Base-by-base conservation (phyloP, 345 rosid species). In the Salix koriyanagi region DNA sequence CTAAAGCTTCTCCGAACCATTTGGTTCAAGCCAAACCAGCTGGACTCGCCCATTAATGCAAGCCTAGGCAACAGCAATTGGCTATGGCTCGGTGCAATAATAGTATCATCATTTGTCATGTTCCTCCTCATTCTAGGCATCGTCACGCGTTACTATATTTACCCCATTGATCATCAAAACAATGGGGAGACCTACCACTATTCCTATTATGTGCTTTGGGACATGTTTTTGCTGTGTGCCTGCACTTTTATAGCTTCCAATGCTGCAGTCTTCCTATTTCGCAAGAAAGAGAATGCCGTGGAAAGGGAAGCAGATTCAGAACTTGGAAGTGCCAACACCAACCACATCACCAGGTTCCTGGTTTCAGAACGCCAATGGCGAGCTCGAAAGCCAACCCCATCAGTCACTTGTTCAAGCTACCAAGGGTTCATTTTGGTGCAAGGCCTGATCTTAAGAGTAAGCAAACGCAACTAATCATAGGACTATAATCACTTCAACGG, bases 371-470 rank as follows among this genome's bases (percentile, higher is more conserved):
- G 6, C 32, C 2, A 69, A 41, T 4, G 21, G 28, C 37, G 83
- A 80, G 72, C 67, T 80, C 5, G 83, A 75, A 71, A 75, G 72
- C 67, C 61, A 70, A n/a, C 75, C 82, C 15, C 71, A 32, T 34
- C 67, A 70, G 36, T 80, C 75, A 3, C 60, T 80, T 70, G 58
- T 50, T 34, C 54, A 65, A 19, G 75, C 72, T 52, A 75, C 83
- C 15, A 70, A 70, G 41, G 9, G 68, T 80, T 61, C 83, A 80
- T 52, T 75, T 62, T 18, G 69, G 83, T 37, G 71, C 46, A n/a
- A 75, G 83, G 42, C 83, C 83, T 75, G 79, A 80, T 18, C 76
- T 80, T 48, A 75, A 74, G 67, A 80, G 83, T 75, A 80, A 65
- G 83, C 23, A n/a, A n/a, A 56, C n/a, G 0, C 26, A 1, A 3